Evolutionary conservation across 495 filamentous ascomycete species (phyloP).

Genomic region (Penicillium verhagenii): DNA sequence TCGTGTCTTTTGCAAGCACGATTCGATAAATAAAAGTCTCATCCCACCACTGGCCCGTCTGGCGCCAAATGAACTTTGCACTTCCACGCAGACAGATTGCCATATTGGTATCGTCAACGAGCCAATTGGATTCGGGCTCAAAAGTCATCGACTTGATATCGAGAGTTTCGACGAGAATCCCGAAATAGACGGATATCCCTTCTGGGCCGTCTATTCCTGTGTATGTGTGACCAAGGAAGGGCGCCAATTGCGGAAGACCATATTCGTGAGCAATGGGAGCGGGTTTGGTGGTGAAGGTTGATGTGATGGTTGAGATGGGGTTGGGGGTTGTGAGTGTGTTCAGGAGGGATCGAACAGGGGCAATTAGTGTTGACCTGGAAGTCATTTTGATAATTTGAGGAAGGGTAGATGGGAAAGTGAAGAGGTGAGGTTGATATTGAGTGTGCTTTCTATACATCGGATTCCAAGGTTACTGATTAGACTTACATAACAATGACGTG

Average conservation of each 20-base stretch:
- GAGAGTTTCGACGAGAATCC: constrained; percentile 37
- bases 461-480: neutral
- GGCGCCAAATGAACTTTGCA: constrained; percentile 50
- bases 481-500: constrained; percentile 26
- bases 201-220: constrained; percentile 44
- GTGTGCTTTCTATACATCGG: neutral
- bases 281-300: constrained; percentile 50
- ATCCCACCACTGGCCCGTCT: constrained; percentile 54
- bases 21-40: constrained; percentile 60
- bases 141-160: constrained; percentile 52
- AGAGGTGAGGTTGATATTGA: constrained; percentile 1
- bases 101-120: constrained; percentile 45
- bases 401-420: neutral
- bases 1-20: constrained; percentile 38
- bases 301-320: constrained; percentile 17
- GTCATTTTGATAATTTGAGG: constrained; percentile 15
- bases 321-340: constrained; percentile 39
- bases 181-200: constrained; percentile 51
- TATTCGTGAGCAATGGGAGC: constrained; percentile 51
- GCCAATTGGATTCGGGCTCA: constrained; percentile 41
- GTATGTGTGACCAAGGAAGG: constrained; percentile 59
- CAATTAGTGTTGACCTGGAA: constrained; percentile 37
- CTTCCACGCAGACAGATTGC: constrained; percentile 50
- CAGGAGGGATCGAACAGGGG: constrained; percentile 45
- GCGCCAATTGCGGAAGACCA: constrained; percentile 58